Evolutionary conservation across 495 filamentous ascomycete species (phyloP).

Genomic region (Parachaetomium inaequale): DNA sequence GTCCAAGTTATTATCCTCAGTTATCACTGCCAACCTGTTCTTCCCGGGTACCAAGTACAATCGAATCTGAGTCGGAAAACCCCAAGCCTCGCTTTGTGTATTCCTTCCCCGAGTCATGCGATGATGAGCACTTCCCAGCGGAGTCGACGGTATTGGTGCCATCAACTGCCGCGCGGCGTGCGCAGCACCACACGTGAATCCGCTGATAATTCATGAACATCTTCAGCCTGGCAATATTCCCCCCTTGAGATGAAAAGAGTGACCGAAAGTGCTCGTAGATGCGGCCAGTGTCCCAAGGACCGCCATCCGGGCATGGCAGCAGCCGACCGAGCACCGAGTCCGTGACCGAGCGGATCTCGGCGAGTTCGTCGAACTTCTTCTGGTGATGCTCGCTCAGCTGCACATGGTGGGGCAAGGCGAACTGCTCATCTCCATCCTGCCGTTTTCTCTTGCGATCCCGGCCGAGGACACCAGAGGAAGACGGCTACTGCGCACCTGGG

Average conservation of each 20-base stretch:
- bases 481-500: too few relatives aligned
- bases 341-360: neutral
- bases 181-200: neutral
- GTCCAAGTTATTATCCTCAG: too few relatives aligned
- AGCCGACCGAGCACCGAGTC: neutral
- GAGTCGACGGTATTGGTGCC: too few relatives aligned
- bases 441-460: neutral
- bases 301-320: neutral
- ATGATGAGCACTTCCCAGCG: too few relatives aligned
- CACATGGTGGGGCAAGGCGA: neutral
- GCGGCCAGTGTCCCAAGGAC: neutral
- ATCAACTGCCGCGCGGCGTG: too few relatives aligned
- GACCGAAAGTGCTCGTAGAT: neutral
- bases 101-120: too few relatives aligned
- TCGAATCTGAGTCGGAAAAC: too few relatives aligned
- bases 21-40: too few relatives aligned
- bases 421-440: neutral
- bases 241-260: neutral
- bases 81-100: too few relatives aligned
- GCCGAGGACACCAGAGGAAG: too few relatives aligned
- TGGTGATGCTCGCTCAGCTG: neutral
- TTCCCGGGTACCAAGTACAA: too few relatives aligned
- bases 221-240: neutral
- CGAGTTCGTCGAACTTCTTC: neutral
- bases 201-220: neutral